Evolutionary conservation across 78 protist genomes (phyloP).

Genomic region (Planoprotostelium fungivorum): DNA sequence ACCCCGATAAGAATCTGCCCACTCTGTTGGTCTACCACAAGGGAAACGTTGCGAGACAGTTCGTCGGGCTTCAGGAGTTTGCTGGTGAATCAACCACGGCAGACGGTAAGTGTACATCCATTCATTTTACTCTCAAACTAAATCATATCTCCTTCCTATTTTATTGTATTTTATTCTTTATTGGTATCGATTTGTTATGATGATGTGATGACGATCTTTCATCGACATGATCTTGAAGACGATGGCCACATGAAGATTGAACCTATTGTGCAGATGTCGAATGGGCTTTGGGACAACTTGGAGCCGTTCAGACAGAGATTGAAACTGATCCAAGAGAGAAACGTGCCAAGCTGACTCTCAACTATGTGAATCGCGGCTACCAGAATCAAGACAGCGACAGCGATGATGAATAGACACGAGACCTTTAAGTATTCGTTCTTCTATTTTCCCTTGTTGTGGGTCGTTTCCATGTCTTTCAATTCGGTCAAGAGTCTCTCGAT

Average conservation of each 20-base stretch:
- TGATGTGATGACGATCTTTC: background rate
- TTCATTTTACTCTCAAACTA: too few species aligned
- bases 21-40: slow-evolving; percentile 65
- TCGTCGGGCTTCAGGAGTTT: slow-evolving; percentile 34
- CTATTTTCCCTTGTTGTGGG: too few species aligned
- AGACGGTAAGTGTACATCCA: slow-evolving; percentile 13
- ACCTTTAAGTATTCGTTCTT: too few species aligned
- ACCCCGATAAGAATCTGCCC: slow-evolving; percentile 76
- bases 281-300: slow-evolving; percentile 29
- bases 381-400: background rate
- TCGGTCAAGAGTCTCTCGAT: too few species aligned
- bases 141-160: background rate
- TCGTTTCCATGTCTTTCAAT: too few species aligned
- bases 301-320: slow-evolving; percentile 45
- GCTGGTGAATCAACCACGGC: slow-evolving; percentile 37
- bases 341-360: background rate
- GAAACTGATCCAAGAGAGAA: slow-evolving; percentile 29
- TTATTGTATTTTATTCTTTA: background rate
- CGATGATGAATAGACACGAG: background rate
- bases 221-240: background rate
- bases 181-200: background rate
- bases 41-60: slow-evolving; percentile 42
- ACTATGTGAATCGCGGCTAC: background rate
- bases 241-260: background rate
- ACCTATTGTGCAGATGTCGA: slow-evolving; percentile 39